A percentile compares a stretch with the other conserved stretches of the same genome.
Evolutionary conservation across 1,284 basidiomycete genomes (phyloP).

Genomic region (Ganoderma resinaceum): DNA sequence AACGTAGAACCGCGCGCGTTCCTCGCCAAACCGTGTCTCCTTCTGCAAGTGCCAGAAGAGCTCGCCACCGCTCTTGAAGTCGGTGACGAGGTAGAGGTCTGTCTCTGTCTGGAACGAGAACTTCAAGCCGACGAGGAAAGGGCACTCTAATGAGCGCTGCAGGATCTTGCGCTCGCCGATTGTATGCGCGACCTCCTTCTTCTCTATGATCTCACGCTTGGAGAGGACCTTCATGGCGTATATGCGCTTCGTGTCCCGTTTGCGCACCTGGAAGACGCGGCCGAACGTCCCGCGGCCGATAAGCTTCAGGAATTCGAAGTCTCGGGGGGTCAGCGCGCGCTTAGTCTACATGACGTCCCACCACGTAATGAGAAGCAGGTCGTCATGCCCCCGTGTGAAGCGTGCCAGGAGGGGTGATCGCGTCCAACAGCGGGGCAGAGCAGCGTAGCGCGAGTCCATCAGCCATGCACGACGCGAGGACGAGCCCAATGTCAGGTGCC

Average conservation of each 20-base stretch:
- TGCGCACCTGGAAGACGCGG: conserved; percentile 99
- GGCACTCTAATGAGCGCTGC: conserved; percentile 92
- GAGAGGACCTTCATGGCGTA: conserved; percentile 99
- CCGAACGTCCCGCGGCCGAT: conserved; percentile 99
- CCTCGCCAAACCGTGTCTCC: conserved; percentile 93
- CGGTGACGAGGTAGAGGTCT: conserved; percentile 97
- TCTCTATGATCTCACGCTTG: conserved; percentile 98
- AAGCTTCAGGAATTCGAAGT: conserved; percentile 99
- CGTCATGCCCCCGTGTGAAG: conserved; percentile 10
- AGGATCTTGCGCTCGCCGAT: conserved; percentile 99
- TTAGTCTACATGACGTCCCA: conserved; percentile 61
- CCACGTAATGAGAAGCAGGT: background rate
- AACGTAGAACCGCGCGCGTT: conserved; percentile 94
- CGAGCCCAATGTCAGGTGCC: conserved; percentile 40
- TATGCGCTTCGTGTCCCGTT: conserved; percentile 97
- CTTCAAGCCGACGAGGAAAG: conserved; percentile 98
- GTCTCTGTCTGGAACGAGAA: conserved; percentile 98
- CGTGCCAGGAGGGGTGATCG: conserved; percentile 15
- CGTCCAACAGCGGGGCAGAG: conserved; percentile 11
- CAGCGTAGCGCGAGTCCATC: conserved; percentile 15
- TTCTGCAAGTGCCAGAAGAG: conserved; percentile 98
- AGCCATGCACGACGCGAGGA: conserved; percentile 26
- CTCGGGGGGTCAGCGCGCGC: conserved; percentile 84
- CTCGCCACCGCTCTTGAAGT: conserved; percentile 99
- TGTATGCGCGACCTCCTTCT: conserved; percentile 99